Percentiles rank a stretch among this genome's conserved stretches.
phyloP scores from a whole-genome alignment of 2,329 filamentous ascomycete species.

The Exserohilum turcica region DNA sequence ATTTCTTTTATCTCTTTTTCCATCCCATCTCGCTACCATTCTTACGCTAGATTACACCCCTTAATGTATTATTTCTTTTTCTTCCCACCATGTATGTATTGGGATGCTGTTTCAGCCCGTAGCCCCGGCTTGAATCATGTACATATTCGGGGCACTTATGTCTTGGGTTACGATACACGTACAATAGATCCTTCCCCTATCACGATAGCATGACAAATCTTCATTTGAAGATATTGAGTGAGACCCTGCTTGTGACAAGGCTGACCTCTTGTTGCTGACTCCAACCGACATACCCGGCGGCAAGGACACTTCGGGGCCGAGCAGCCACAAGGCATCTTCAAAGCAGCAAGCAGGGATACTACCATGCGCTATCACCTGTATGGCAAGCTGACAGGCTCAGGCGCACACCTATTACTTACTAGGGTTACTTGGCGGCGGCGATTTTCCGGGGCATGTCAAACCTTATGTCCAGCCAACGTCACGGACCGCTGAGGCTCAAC shows the following conservation, averaged over 20 bases:
- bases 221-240: not conserved
- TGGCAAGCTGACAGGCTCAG: not conserved
- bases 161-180: not conserved
- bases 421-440: not conserved
- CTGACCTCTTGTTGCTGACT: too few species aligned
- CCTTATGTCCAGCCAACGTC: not conserved
- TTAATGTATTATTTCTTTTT: not conserved
- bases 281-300: not conserved
- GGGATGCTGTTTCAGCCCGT: not conserved
- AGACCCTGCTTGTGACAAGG: too few species aligned
- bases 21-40: conserved; percentile 7
- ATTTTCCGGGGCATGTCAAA: not conserved
- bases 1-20: not conserved
- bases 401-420: too few species aligned
- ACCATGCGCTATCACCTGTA: not conserved
- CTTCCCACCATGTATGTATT: not conserved
- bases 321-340: not conserved
- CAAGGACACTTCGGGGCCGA: not conserved
- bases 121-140: not conserved
- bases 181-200: not conserved
- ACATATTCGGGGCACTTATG: not conserved
- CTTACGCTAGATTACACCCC: conserved; percentile 10
- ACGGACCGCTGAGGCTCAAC: not conserved
- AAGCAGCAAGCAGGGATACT: conserved; percentile 1
- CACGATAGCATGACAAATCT: not conserved